Evolutionary conservation across 345 rosid species (phyloP).

Genomic region (Noccaea bulbosa): DNA sequence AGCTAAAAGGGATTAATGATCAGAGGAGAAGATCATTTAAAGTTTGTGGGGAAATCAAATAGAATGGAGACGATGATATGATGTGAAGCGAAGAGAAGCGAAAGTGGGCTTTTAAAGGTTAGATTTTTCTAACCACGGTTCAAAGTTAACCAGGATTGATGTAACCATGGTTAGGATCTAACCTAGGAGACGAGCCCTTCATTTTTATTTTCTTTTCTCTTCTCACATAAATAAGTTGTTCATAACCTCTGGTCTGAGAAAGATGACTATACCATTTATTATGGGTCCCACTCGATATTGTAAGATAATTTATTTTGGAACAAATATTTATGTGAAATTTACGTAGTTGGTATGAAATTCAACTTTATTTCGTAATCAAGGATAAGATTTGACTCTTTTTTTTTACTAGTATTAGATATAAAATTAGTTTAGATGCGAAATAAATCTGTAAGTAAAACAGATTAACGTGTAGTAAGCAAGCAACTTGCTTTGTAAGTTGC

Average conservation of each 20-base stretch:
- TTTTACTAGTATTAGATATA: not conserved
- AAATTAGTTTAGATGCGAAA: constrained; percentile 11
- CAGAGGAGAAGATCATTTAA: constrained; percentile 35
- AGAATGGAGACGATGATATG: constrained; percentile 20
- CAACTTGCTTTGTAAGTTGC: constrained; percentile 13
- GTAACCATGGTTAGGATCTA: constrained; percentile 39
- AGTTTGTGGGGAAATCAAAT: not conserved
- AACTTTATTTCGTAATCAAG: constrained; percentile 3
- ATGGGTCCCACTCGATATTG: constrained; percentile 30
- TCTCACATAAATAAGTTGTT: too few relatives aligned
- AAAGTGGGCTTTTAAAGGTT: constrained; percentile 40
- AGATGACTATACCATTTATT: constrained; percentile 27
- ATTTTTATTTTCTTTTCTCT: not conserved
- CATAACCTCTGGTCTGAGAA: constrained; percentile 28
- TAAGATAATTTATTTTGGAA: not conserved
- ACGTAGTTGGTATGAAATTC: constrained; percentile 8
- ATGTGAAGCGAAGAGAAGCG: constrained; percentile 39
- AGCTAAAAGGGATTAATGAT: constrained; percentile 24
- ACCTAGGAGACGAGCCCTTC: constrained; percentile 8
- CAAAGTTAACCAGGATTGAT: not conserved
- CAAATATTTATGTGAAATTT: not conserved
- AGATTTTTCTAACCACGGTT: constrained; percentile 36
- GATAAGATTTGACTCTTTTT: constrained; percentile 19
- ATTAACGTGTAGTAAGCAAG: constrained; percentile 12
- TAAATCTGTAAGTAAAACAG: not conserved